Evolutionary conservation across 305 asterid species (phyloP), one percentile per base, ranked within the genome.

Genomic region (Solanum hybrid): DNA sequence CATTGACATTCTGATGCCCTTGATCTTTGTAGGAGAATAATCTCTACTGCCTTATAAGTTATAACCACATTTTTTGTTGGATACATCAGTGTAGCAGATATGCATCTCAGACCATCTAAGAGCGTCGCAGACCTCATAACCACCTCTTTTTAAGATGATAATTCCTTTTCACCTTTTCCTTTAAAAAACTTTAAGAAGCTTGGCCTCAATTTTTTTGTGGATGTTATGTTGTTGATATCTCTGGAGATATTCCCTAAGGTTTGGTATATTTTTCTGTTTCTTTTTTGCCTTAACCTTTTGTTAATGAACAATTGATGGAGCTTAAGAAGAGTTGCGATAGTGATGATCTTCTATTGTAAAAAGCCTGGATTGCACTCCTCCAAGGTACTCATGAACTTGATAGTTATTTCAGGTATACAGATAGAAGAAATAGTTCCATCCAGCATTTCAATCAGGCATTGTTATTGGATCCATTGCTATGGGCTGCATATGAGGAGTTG

Each of bases 401-500:
- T 88, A 86, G 57, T 90, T 90, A 71, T 92, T 92, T 91, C 97
- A 97, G 99, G 96, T 95, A 94, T 93, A 96, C 99, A 73, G 99
- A 97, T 91, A 95, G 99, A 93, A 94, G 93, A 89, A 94, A 96
- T 93, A 91, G 91, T 91, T 99, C 99, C 88, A 92, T 96, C 90
- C 95, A 95, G 92, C 99, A 97, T 92, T 97, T 97, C 92, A 96
- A 94, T 90, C 98, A 95, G 94, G 99, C 99, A 90, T 91, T 97
- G 89, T 94, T 97, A 14, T 77, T 96, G 94, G 98, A 97, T 95
- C 99, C 99, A 81, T 92, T 97, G 75, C 92, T 97, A 88, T 97
- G 99, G 99, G 93, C 96, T 94, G 99, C 99, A 89, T 96, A 96
- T 92, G 99, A 97, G 92, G 99, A 97, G 92, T 95, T 97, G 74